A percentile compares a stretch with the other conserved stretches of the same genome.
Conservation (phyloP, 2,329 filamentous ascomycete genomes). For the Annulohypoxylon truncatum region DNA sequence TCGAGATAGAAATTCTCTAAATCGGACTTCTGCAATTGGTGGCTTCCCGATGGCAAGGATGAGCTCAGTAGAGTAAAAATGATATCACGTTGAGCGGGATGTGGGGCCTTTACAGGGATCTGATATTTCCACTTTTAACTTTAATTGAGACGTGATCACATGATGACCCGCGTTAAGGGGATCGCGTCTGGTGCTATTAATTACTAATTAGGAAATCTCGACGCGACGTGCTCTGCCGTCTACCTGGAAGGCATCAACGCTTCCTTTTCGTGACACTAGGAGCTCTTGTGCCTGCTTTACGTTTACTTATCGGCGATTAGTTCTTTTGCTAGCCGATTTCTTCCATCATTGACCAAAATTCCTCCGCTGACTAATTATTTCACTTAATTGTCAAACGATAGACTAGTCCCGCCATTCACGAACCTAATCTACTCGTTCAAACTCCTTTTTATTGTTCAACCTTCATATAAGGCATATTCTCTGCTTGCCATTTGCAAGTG, state of each 20-base stretch:
- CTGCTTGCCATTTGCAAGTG: neutral
- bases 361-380: neutral
- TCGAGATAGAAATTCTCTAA: constrained; percentile 3
- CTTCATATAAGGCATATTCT: neutral
- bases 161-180: constrained; percentile 50
- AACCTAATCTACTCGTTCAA: neutral
- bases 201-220: constrained; percentile 25
- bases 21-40: constrained; percentile 5
- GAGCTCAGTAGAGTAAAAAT: constrained; percentile 19
- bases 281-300: no score
- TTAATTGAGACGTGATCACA: constrained; percentile 52
- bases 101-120: neutral
- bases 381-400: neutral
- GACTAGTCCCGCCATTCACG: neutral
- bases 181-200: constrained; percentile 44
- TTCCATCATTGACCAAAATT: neutral
- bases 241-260: neutral
- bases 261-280: neutral
- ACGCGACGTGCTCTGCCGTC: constrained; percentile 16
- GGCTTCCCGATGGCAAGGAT: constrained; percentile 7
- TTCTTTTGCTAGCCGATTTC: neutral
- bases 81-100: constrained; percentile 33
- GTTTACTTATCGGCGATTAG: neutral
- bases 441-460: neutral
- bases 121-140: constrained; percentile 1